Percentiles rank a stretch among this genome's conserved stretches.
Conservation (phyloP, 202 grass and related monocot genomes). For the Dendrocalamus latiflorus region DNA sequence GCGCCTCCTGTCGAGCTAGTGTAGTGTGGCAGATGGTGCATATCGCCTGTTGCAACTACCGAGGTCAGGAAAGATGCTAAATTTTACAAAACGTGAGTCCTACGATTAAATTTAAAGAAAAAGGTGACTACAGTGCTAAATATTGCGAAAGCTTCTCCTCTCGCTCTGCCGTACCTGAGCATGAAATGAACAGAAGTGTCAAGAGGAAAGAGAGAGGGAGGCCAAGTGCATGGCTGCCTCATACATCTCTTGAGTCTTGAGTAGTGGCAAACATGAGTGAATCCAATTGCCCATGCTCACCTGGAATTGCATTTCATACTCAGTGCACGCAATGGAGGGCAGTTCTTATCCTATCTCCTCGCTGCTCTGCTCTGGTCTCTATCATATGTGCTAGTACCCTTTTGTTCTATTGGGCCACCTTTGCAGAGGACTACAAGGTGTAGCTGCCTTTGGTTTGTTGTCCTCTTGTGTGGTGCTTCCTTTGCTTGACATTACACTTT, state of each 20-base stretch:
- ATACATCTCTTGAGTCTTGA: background rate
- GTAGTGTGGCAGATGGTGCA: too few relatives aligned
- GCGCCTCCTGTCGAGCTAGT: too few relatives aligned
- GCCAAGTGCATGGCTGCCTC: constrained; percentile 9
- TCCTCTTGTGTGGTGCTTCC: background rate
- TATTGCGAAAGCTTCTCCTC: too few relatives aligned
- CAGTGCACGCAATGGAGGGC: background rate
- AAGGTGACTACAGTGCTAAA: too few relatives aligned
- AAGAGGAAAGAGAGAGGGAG: background rate
- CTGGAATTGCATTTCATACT: background rate
- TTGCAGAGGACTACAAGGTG: background rate
- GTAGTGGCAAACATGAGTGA: background rate
- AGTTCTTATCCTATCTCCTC: background rate
- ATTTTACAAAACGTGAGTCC: too few relatives aligned
- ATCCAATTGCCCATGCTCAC: background rate
- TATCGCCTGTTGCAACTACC: too few relatives aligned
- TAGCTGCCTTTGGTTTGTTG: background rate
- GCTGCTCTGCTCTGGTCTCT: background rate
- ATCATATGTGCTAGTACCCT: background rate
- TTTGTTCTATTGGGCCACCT: background rate
- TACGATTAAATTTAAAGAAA: too few relatives aligned
- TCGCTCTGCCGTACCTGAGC: background rate
- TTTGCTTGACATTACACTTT: background rate
- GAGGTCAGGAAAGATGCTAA: too few relatives aligned
- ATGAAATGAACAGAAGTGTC: constrained; percentile 2